A percentile compares a stretch with the other conserved stretches of the same genome.
These are phyloP conservation scores for Logfia minima DNA, from an alignment of 129 eudicot species.

Conservation along the genomic window DNA sequence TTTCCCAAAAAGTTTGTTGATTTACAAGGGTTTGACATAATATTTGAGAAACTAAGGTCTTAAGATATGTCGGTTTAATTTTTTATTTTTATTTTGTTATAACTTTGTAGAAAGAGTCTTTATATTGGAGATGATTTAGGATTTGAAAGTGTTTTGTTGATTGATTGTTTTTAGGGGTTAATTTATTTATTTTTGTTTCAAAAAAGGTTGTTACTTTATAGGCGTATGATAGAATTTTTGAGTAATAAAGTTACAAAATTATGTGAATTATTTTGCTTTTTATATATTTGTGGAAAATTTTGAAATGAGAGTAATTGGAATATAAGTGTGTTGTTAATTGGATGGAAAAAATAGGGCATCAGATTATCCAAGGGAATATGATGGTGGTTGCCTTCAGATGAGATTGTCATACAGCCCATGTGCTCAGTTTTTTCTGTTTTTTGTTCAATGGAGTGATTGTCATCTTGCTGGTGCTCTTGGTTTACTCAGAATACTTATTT, in stretches of 20 bases:
- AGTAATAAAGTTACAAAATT: not conserved
- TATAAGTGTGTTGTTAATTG: not conserved
- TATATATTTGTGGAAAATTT: not conserved
- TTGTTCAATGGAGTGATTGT: slow-evolving; percentile 89
- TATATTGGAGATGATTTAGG: not conserved
- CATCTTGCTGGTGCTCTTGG: slow-evolving; percentile 87
- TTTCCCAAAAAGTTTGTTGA: not conserved
- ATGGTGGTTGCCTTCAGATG: slow-evolving; percentile 86
- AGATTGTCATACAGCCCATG: slow-evolving; percentile 83
- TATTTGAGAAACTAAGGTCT: not conserved
- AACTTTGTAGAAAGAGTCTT: not conserved
- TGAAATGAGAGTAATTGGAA: not conserved
- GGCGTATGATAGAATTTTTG: not conserved
- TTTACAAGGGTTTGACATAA: not conserved
- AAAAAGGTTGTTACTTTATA: not conserved
- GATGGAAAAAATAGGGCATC: slow-evolving; percentile 66
- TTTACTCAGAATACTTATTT: slow-evolving; percentile 72
- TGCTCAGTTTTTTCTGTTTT: slow-evolving; percentile 73
- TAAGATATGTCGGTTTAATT: not conserved
- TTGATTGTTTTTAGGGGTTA: not conserved
- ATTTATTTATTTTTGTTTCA: not conserved
- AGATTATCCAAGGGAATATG: slow-evolving; percentile 77
- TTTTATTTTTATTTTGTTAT: not conserved
- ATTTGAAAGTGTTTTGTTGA: not conserved
- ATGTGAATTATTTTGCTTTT: not conserved